Evolutionary conservation across 139 green algal species (phyloP), one percentile per base, ranked within the genome.

Genomic region (Picochlorum sp.): DNA sequence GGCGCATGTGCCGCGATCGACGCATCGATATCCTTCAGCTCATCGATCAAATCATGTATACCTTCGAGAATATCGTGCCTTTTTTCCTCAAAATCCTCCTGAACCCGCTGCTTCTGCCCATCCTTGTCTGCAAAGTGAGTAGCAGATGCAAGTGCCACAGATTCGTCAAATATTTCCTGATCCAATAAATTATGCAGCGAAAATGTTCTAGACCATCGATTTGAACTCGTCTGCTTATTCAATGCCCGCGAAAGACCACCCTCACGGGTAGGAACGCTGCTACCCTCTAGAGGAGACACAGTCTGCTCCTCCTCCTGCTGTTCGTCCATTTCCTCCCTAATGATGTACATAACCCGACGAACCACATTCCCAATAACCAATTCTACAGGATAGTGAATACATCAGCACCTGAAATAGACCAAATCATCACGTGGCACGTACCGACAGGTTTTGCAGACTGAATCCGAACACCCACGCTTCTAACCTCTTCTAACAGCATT

Each of bases 301-400:
- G 28, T 16, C 28, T n/a, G 34, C 52, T 24, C 68, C 20, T 62
- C 65, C 18, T 80, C 74, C 46, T 88, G 78, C 18, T 65, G 21
- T 52, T 75, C 62, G 60, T 86, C 60, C 61, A 69, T 74, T 72
- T 97, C 91, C 62, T 98, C 92, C 1, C 92, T 81, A 23, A 98
- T 92, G 32, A 97, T 85, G 57, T 96, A 84, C 78, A 98, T 74
- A 13, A 97, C 85, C 4, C 92, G 80, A 18, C 89, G 76, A 23
- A 92, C 84, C 4, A 96, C 87, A 77, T 98, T 98, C 66, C 92
- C 92, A 9, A 96, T 87, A 0, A 85, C 81, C 51, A 97, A 80
- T 79, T 97, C 92, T 94, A 81, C 69, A 50, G 23, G 6, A 46
- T 34, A 20, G 26, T 20, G 37, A 30, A 32, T 6, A 34, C 10